A percentile compares a stretch with the other conserved stretches of the same genome.
Evolutionary conservation across 1,284 basidiomycete genomes (phyloP).

Genomic region (Trichosporon sp.): DNA sequence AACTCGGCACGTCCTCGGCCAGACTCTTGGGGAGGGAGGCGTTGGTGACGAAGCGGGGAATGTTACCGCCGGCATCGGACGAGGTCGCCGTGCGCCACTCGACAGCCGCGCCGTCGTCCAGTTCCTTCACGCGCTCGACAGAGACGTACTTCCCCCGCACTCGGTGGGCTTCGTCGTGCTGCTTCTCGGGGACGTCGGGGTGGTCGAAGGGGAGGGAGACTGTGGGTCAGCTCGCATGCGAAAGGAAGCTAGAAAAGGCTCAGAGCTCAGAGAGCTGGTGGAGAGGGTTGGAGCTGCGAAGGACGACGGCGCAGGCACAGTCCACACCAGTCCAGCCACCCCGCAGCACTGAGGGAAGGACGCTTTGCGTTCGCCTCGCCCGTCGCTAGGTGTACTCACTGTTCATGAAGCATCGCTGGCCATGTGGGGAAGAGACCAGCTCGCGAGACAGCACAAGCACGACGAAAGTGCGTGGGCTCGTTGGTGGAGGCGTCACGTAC

Average conservation of each 20-base stretch:
- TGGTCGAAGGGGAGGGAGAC: conserved; percentile 53
- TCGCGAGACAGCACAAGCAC: conserved; percentile 48
- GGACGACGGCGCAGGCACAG: background rate
- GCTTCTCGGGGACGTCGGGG: conserved; percentile 47
- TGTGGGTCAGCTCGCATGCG: conserved; percentile 26
- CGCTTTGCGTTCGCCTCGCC: background rate
- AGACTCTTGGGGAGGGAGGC: conserved; percentile 48
- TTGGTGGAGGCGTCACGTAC: conserved; percentile 53
- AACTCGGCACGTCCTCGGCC: conserved; percentile 53
- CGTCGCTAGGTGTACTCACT: conserved; percentile 31
- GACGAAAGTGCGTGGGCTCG: conserved; percentile 53
- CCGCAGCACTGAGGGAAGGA: background rate
- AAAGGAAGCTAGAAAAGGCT: too few relatives aligned
- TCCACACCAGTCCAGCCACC: background rate
- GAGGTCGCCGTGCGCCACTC: conserved; percentile 56
- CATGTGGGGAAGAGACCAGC: conserved; percentile 38
- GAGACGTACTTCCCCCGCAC: conserved; percentile 54
- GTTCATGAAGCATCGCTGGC: conserved; percentile 51
- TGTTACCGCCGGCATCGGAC: conserved; percentile 54
- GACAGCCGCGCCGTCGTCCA: conserved; percentile 38
- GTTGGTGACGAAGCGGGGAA: conserved; percentile 54
- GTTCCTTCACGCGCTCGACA: conserved; percentile 51
- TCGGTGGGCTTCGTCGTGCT: conserved; percentile 45
- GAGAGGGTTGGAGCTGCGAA: too few relatives aligned
- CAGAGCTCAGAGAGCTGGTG: too few relatives aligned